A percentile compares a stretch with the other conserved stretches of the same genome.
phyloP scores from a whole-genome alignment of 2,329 filamentous ascomycete genomes.

The Trichoderma sp. region DNA sequence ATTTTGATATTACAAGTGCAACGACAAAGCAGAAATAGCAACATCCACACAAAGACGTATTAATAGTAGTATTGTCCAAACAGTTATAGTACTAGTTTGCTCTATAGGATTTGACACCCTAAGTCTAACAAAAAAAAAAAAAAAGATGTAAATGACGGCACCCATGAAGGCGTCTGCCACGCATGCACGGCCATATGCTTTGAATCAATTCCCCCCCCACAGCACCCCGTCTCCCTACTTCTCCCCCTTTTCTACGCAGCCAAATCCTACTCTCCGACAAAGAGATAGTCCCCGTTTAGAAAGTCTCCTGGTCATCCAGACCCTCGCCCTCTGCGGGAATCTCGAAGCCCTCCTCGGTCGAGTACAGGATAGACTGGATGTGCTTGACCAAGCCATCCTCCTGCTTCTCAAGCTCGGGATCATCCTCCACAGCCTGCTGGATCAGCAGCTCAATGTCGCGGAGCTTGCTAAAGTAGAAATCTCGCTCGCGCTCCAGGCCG shows the following conservation, averaged over 20 bases:
- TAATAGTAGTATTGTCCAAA: conserved; percentile 27
- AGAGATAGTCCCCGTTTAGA: conserved; percentile 46
- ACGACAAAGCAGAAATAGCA: background rate
- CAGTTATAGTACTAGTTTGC: conserved; percentile 22
- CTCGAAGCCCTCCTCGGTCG: conserved; percentile 90
- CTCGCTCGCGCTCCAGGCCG: conserved; percentile 90
- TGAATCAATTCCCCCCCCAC: background rate
- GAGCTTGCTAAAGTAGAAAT: conserved; percentile 99
- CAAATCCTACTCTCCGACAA: background rate
- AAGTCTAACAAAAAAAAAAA: conserved; percentile 21
- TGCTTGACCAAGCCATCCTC: conserved; percentile 91
- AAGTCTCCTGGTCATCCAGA: conserved; percentile 78
- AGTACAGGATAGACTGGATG: conserved; percentile 96
- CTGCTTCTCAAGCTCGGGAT: conserved; percentile 91
- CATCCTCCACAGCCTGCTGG: conserved; percentile 88
- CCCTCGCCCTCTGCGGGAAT: conserved; percentile 78
- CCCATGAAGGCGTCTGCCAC: conserved; percentile 17
- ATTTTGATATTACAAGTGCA: background rate
- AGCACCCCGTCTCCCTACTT: conserved; percentile 16
- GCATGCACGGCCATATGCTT: conserved; percentile 17
- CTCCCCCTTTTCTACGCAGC: background rate
- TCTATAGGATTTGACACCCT: conserved; percentile 22
- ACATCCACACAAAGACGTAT: conserved; percentile 12
- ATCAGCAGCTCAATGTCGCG: conserved; percentile 94
- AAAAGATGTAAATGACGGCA: conserved; percentile 23